Base-by-base conservation (phyloP, 129 eudicot species). In the Flaveria sonorensis region DNA sequence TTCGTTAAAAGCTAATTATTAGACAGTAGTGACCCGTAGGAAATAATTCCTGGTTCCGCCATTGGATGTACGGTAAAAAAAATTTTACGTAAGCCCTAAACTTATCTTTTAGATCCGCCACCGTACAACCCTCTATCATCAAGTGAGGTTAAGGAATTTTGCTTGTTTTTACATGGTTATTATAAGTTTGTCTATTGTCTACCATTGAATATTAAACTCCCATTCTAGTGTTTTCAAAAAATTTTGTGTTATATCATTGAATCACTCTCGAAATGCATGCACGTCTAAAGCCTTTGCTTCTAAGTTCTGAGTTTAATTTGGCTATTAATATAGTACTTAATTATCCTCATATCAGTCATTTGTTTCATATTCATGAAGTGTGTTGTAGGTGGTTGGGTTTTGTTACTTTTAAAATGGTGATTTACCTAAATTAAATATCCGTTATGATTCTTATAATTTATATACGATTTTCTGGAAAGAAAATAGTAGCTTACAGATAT, bases 111-210 rank as follows among this genome's bases (percentile, higher is more conserved):
- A n/a, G n/a, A n/a, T n/a, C n/a, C n/a, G n/a, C n/a, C n/a, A n/a
- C n/a, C n/a, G n/a, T 56, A 74, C 81, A 68, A 26, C 42, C 60
- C 62, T 28, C 28, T 24, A 66, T 52, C 42, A 36, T 75, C 79
- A 63, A 19, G 10, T 26, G 51, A 75, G 18, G 39, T 50, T 23
- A 16, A 7, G 67, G 52, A 66, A 39, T 55, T 7, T 57, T 56
- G 19, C 68, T 4, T 56, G 3, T 6, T 57, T 68, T 68, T 12
- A 26, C 13, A 55, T 55, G 19, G 9, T 55, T 55, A 2, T 55
- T 55, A 55, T n/a, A 16, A 52, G 8, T 6, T 18, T 55, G 7
- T 10, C 10, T 45, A 53, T 18, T 32, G 39, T 32, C 39, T 32
- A 32, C 7, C 39, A 4, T 32, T 32, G 39, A 32, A 4, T 5